Base-by-base conservation (phyloP, 495 filamentous ascomycete genomes). In the Copromyces sp. region DNA sequence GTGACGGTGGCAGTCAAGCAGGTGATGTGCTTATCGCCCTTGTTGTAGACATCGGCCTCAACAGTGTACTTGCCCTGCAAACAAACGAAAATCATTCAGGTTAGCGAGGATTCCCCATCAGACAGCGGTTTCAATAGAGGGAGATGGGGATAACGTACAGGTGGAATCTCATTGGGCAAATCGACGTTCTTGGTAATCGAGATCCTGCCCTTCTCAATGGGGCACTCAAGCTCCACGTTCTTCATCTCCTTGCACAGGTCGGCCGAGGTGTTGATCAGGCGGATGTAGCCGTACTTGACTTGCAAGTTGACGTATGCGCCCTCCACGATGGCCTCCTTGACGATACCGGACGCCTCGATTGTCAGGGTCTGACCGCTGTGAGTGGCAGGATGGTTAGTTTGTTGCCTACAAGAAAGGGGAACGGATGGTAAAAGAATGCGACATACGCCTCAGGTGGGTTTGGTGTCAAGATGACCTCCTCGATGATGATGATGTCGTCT, bases 231-330 rank as follows among this genome's bases (percentile, higher is more conserved):
- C 75, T 98, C 94, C 14, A 97, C 92, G 70, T 97, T 93, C 76
- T 86, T 82, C 72, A 97, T 88, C 81, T 97, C 88, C 29, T 97
- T 91, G 83, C 95, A 99, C 14, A 98, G 87, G 79, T 97, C 90
- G 76, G 90, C 88, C 71, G 82, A 84, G 71, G 92, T 90, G 76
- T 87, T 91, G 81, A 99, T 87, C 71, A 99, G 85, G 68, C 90
- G 92, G 79, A 99, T 97, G 76, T 97, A 83, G 74, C 93, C 95
- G 80, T 95, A 99, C 81, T 97, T 98, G 83, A 98, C 94, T 71
- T 90, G 86, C 39, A 99, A 80, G 39, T 90, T 84, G 41, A 97
- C 90, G 72, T 89, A 90, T 47, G 96, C 92, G 69, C 93, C 94
- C 44, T 92, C 79, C n/a, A 87, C 86, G 72, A 99, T 86, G 14